phyloP scores from a whole-genome alignment of 257 asterid genomes.

The Plantago major region DNA sequence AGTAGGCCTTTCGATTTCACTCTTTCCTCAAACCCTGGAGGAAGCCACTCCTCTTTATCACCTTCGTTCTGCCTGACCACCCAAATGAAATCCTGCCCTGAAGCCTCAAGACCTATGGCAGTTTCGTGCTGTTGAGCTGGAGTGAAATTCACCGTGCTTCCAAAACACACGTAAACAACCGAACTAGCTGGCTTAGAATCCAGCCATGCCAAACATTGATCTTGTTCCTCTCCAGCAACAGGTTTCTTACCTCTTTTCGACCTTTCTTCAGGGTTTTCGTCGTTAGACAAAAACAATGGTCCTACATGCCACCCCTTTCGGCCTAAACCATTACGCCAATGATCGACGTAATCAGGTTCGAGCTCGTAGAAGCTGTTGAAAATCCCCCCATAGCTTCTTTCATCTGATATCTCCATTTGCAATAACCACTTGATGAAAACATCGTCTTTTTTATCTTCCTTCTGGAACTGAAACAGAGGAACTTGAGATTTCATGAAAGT shows the following conservation, averaged over 20 bases:
- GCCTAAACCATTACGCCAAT: no score
- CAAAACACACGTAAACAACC: no score
- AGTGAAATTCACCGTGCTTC: no score
- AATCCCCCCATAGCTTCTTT: slow-evolving; percentile 4
- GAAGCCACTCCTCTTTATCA: background rate
- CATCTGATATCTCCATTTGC: background rate
- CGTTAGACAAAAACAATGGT: background rate
- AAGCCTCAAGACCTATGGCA: background rate
- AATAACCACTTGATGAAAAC: background rate
- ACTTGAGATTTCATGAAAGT: slow-evolving; percentile 8
- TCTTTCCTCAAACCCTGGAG: background rate
- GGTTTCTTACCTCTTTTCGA: background rate
- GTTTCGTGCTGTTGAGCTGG: no score
- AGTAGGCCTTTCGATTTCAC: background rate
- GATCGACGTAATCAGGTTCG: slow-evolving; percentile 2
- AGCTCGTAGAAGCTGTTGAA: slow-evolving; percentile 3
- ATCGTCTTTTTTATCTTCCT: background rate
- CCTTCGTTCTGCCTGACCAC: background rate
- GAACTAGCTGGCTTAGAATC: background rate
- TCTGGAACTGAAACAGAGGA: background rate
- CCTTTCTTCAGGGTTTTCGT: background rate
- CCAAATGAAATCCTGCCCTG: slow-evolving; percentile 14
- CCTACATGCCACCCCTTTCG: slow-evolving; percentile 8
- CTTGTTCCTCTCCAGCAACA: background rate
- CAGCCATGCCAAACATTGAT: slow-evolving; percentile 4